Evolutionary conservation across 2,329 filamentous ascomycete genomes (phyloP).

Genomic region (Mycosphaerelloides madeirae): DNA sequence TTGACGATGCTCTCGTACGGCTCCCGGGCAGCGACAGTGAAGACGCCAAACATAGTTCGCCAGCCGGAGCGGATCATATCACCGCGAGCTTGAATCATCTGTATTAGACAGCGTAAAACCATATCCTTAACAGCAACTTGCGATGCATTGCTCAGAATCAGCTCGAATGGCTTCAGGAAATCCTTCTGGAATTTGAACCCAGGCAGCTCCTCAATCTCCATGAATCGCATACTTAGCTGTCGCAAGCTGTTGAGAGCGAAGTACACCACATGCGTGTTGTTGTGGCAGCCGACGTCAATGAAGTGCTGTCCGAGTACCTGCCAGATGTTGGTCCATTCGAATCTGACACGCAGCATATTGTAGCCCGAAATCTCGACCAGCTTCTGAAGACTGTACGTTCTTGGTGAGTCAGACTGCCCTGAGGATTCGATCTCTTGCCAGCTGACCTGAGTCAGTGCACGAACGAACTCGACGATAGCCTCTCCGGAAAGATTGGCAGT

Average conservation of each 20-base stretch:
- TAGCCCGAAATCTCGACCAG: constrained; percentile 98
- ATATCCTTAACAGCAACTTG: constrained; percentile 95
- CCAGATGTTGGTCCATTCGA: constrained; percentile 98
- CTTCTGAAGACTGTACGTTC: constrained; percentile 96
- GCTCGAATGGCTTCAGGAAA: constrained; percentile 96
- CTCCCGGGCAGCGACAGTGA: constrained; percentile 89
- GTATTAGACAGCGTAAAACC: constrained; percentile 89
- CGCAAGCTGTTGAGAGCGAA: constrained; percentile 93
- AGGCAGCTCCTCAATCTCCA: constrained; percentile 95
- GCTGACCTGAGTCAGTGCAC: constrained; percentile 87
- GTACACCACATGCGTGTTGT: constrained; percentile 94
- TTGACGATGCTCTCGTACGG: constrained; percentile 94
- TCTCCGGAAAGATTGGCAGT: constrained; percentile 90
- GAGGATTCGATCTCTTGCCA: constrained; percentile 99
- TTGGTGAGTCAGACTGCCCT: constrained; percentile 87
- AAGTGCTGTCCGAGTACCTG: constrained; percentile 96
- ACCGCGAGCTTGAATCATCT: constrained; percentile 97
- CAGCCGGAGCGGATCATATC: constrained; percentile 97
- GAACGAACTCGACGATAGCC: constrained; percentile 92
- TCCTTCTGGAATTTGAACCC: constrained; percentile 99
- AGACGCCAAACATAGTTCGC: constrained; percentile 99
- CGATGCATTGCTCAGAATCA: constrained; percentile 89
- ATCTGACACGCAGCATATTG: constrained; percentile 97
- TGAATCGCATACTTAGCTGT: constrained; percentile 95
- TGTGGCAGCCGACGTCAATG: constrained; percentile 93